Base-by-base conservation (phyloP, 352 stramenopile species). In the Paralagenidium karlingii region DNA sequence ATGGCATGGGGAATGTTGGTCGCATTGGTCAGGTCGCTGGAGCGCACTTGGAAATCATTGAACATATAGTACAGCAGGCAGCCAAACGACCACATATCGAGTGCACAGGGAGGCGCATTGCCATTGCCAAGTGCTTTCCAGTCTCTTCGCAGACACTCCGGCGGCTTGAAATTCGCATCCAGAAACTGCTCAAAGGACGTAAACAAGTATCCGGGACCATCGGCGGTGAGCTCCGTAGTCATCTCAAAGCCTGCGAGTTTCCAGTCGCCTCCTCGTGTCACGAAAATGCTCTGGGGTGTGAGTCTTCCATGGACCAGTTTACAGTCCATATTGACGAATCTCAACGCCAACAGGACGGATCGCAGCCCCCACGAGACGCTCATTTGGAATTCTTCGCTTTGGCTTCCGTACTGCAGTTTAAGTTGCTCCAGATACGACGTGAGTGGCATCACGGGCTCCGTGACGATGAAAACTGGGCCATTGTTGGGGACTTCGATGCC, bases 211-310 rank as follows among this genome's bases (percentile, higher is more conserved):
- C 73, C 81, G 47, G 87, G 60, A 19, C 82, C 85, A 41, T 89
- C 73, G 15, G 43, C 64, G 2, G 77, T 92, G 40, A 94, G 51
- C 40, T 92, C 78, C 3, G 79, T 88, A 13, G 92, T 85, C 13
- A 97, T 45, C 42, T 92, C 84, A 42, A 97, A 96, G 8, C 90
- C 92, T 21, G 74, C 90, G 13, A 98, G 67, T 48, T 97, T 98
- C 70, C 94, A 97, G 64, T 98, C 93, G 34, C 93, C 93, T 32
- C 82, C 83, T 50, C 81, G 48, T 16, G 91, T 98, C 1, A 98
- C 93, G 47, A 95, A 97, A 34, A 97, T 87, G 27, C 81, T 93
- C 25, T 86, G 58, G 3, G 89, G 88, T 18, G 62, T 81, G 12
- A 98, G 34, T 37, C 80, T 82, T 18, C 91, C 89, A 51, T 97